A percentile compares a stretch with the other conserved stretches of the same genome.
Conservation (phyloP, 2,329 filamentous ascomycete genomes). For the Pyricularia pennisetigena region DNA sequence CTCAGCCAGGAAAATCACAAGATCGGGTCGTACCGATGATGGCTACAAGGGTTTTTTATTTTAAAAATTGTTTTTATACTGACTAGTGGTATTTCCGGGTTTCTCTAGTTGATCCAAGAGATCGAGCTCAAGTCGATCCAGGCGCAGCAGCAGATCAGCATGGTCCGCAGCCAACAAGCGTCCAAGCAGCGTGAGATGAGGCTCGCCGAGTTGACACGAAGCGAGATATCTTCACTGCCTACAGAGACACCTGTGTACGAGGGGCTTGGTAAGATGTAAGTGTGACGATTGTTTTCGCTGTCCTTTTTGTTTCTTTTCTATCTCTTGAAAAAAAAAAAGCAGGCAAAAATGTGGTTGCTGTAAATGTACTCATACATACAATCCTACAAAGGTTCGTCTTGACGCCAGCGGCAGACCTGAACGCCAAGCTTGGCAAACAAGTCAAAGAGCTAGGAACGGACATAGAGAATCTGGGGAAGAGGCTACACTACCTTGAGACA, state of each 20-base stretch:
- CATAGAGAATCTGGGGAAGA: slow-evolving; percentile 74
- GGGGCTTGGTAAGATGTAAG: slow-evolving; percentile 93
- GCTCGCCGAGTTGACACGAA: slow-evolving; percentile 76
- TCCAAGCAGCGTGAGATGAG: slow-evolving; percentile 83
- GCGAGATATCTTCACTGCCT: slow-evolving; percentile 70
- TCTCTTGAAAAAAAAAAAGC: too few species aligned
- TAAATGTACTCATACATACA: not conserved
- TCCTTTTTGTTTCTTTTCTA: slow-evolving; percentile 1
- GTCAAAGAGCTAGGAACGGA: slow-evolving; percentile 67
- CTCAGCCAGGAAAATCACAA: not conserved
- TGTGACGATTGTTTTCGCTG: slow-evolving; percentile 10
- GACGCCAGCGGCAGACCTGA: slow-evolving; percentile 61
- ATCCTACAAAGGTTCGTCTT: slow-evolving; percentile 66
- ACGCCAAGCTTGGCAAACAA: slow-evolving; percentile 66
- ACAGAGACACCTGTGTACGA: slow-evolving; percentile 77
- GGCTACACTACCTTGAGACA: slow-evolving; percentile 85
- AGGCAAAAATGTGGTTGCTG: not conserved
- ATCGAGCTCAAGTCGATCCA: slow-evolving; percentile 84
- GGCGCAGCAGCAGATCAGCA: slow-evolving; percentile 83
- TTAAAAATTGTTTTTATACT: not conserved
- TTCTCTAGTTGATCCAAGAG: slow-evolving; percentile 72
- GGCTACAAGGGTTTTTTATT: not conserved
- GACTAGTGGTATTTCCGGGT: not conserved
- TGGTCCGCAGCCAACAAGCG: slow-evolving; percentile 76
- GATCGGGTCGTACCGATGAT: not conserved